phyloP scores from a whole-genome alignment of 768 basidiomycete species.

The Boletus coccyginus region DNA sequence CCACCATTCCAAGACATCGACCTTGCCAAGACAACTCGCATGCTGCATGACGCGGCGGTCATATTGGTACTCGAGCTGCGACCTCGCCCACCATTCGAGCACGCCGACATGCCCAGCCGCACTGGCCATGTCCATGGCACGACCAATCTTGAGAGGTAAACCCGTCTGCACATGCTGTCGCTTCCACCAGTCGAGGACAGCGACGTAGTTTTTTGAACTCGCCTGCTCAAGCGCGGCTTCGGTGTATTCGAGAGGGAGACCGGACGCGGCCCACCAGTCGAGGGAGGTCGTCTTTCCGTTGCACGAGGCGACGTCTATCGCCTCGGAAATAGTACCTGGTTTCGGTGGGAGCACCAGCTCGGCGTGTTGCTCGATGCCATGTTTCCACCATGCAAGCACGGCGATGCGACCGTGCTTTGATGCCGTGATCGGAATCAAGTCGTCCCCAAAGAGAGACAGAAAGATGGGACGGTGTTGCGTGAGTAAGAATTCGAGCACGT shows the following conservation, averaged over 20 bases:
- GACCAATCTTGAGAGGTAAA: constrained; percentile 74
- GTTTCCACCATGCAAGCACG: constrained; percentile 83
- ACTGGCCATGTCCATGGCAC: constrained; percentile 83
- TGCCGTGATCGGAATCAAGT: constrained; percentile 75
- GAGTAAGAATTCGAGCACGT: constrained; percentile 73
- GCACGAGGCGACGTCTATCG: constrained; percentile 76
- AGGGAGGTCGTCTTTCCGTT: constrained; percentile 72
- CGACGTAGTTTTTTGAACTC: constrained; percentile 72
- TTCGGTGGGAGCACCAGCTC: constrained; percentile 57
- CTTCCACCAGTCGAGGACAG: constrained; percentile 84
- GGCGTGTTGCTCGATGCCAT: constrained; percentile 57
- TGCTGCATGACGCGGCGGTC: constrained; percentile 74
- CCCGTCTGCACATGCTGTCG: constrained; percentile 45
- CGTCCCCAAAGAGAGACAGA: constrained; percentile 58
- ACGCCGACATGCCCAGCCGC: constrained; percentile 72
- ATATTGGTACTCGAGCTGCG: constrained; percentile 75
- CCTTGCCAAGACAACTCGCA: constrained; percentile 76
- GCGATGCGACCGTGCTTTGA: constrained; percentile 68
- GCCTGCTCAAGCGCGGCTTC: constrained; percentile 79
- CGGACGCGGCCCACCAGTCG: constrained; percentile 79
- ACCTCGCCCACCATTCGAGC: constrained; percentile 84
- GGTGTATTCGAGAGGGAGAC: constrained; percentile 67
- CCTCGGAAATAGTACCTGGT: constrained; percentile 56
- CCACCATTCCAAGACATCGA: constrained; percentile 86
- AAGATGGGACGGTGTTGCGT: constrained; percentile 64